Percentiles rank a stretch among this genome's conserved stretches.
Conservation (phyloP, 352 stramenopile species). For the Globisporangium parvum region DNA sequence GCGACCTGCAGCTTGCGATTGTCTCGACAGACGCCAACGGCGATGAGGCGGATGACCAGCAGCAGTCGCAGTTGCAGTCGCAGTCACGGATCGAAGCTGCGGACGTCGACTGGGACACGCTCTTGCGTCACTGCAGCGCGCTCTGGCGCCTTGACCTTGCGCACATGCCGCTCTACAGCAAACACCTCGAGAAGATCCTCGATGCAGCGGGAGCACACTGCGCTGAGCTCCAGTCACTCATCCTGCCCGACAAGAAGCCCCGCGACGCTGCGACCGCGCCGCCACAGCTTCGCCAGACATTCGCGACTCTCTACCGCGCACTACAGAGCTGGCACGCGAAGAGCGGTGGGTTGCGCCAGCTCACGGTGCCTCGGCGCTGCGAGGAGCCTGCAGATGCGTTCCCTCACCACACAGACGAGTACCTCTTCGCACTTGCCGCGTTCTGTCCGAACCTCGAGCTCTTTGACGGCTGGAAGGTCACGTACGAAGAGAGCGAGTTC, state of each 20-base stretch:
- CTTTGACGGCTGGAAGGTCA: slow-evolving; percentile 14
- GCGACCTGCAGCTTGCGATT: slow-evolving; percentile 4
- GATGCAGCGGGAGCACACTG: slow-evolving; percentile 2
- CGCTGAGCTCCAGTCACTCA: slow-evolving; percentile 3
- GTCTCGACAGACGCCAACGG: background rate
- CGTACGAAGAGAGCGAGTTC: slow-evolving; percentile 9
- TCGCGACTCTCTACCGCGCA: slow-evolving; percentile 5
- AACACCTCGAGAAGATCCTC: slow-evolving; percentile 6
- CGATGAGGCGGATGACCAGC: too few relatives aligned
- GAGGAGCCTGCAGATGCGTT: slow-evolving; percentile 9
- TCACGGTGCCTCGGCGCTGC: slow-evolving; percentile 9
- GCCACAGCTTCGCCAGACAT: slow-evolving; percentile 1
- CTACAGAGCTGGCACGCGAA: slow-evolving; percentile 9
- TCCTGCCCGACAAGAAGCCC: slow-evolving; percentile 2
- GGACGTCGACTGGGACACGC: background rate
- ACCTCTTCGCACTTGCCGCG: slow-evolving; percentile 1
- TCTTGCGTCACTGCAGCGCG: background rate
- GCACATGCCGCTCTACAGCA: slow-evolving; percentile 3
- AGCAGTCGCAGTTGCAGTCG: background rate
- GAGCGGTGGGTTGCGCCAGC: slow-evolving; percentile 7
- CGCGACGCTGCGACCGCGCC: background rate
- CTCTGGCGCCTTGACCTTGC: slow-evolving; percentile 11
- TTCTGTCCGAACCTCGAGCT: slow-evolving; percentile 13
- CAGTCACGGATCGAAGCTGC: background rate
- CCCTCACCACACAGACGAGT: slow-evolving; percentile 4